Conservation (phyloP, 2,329 filamentous ascomycete genomes). For the Aspergillus sp. region DNA sequence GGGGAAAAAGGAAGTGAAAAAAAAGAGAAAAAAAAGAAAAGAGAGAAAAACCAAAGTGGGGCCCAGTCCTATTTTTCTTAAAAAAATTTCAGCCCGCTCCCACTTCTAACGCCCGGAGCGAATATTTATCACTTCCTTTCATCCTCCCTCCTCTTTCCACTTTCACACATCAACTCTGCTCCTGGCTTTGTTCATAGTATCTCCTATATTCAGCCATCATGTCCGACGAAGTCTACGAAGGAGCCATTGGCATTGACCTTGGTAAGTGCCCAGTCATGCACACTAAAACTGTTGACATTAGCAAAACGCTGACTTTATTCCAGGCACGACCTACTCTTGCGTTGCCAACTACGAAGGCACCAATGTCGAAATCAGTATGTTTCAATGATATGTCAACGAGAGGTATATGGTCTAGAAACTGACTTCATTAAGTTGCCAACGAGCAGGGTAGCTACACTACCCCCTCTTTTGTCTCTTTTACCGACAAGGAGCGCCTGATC, state of each 20-base stretch:
- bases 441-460: slow-evolving; percentile 99
- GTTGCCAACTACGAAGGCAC: slow-evolving; percentile 98
- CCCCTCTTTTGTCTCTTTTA: slow-evolving; percentile 98
- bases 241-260: slow-evolving; percentile 99
- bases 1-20: slow-evolving; percentile 8
- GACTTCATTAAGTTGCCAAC: slow-evolving; percentile 66
- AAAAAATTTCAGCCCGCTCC: slow-evolving; percentile 14
- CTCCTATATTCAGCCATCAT: slow-evolving; percentile 46
- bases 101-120: slow-evolving; percentile 14
- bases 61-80: slow-evolving; percentile 13
- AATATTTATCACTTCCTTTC: slow-evolving; percentile 13
- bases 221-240: slow-evolving; percentile 98
- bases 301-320: slow-evolving; percentile 8
- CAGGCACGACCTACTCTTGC: slow-evolving; percentile 99
- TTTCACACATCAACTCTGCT: slow-evolving; percentile 5
- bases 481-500: slow-evolving; percentile 95
- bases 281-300: slow-evolving; percentile 1
- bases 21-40: slow-evolving; percentile 7
- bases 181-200: slow-evolving; percentile 14
- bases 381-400: slow-evolving; percentile 3
- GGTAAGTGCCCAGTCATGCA: slow-evolving; percentile 55
- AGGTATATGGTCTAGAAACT: slow-evolving; percentile 4
- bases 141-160: slow-evolving; percentile 5
- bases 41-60: slow-evolving; percentile 11
- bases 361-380: slow-evolving; percentile 96